phyloP scores from a whole-genome alignment of 2,329 filamentous ascomycete species.

The Aspergillus sp. region DNA sequence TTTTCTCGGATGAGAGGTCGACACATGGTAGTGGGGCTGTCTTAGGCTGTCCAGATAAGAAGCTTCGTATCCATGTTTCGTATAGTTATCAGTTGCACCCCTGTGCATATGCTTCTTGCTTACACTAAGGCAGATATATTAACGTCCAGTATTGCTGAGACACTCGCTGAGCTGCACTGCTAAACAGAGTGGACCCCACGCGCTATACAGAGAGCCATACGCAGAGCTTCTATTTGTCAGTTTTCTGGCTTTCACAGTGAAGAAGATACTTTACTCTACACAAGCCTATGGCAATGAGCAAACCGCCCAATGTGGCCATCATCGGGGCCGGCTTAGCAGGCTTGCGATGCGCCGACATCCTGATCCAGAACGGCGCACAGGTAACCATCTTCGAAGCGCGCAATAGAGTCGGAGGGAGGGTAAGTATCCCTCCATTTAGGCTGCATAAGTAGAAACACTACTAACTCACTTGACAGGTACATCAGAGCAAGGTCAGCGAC shows the following conservation, averaged over 20 bases:
- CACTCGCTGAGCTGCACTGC: background rate
- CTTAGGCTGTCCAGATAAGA: background rate
- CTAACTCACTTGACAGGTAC: slow-evolving; percentile 40
- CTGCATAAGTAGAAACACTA: background rate
- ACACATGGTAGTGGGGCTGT: background rate
- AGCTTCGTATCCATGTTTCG: background rate
- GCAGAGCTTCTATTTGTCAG: background rate
- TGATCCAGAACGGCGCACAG: slow-evolving; percentile 54
- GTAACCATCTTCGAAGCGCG: slow-evolving; percentile 63
- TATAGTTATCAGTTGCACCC: background rate
- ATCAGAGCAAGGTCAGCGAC: slow-evolving; percentile 49
- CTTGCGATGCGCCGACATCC: slow-evolving; percentile 58
- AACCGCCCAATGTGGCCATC: slow-evolving; percentile 54
- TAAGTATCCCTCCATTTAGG: background rate
- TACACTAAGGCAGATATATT: background rate
- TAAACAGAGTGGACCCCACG: background rate
- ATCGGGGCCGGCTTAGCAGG: slow-evolving; percentile 62
- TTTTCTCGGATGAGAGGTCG: background rate
- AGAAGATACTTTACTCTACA: background rate
- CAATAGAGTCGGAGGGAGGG: slow-evolving; percentile 58
- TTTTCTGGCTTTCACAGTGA: background rate
- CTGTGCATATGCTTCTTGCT: background rate
- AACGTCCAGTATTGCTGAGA: background rate
- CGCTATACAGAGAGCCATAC: background rate
- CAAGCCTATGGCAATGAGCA: slow-evolving; percentile 25